Percentiles rank a stretch among this genome's conserved stretches.
Evolutionary conservation across 805 yeast genomes (phyloP).

Genomic region (Lipomyces yamadae): DNA sequence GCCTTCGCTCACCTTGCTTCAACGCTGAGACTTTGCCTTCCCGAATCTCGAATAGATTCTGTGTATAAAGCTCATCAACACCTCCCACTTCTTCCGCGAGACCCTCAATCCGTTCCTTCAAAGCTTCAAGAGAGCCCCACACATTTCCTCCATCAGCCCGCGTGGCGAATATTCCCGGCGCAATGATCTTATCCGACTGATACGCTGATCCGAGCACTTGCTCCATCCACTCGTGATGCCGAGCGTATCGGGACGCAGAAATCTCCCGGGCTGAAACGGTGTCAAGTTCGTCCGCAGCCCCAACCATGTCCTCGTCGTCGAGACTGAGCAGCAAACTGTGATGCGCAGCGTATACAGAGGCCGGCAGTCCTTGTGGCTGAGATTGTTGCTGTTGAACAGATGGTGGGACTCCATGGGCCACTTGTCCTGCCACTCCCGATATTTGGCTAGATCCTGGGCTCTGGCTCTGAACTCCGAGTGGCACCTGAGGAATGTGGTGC

Average conservation of each 20-base stretch:
- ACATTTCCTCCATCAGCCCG: slow-evolving; percentile 9
- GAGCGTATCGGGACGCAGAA: slow-evolving; percentile 50
- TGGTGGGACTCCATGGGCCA: background rate
- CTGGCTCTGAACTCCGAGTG: background rate
- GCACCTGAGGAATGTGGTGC: slow-evolving; percentile 12
- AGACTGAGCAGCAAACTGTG: slow-evolving; percentile 25
- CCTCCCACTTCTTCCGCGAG: slow-evolving; percentile 19
- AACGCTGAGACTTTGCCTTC: slow-evolving; percentile 9
- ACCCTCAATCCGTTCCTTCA: slow-evolving; percentile 24
- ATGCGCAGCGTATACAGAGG: slow-evolving; percentile 24
- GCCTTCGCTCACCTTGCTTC: slow-evolving; percentile 4
- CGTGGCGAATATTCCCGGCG: slow-evolving; percentile 29
- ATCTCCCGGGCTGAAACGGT: slow-evolving; percentile 50
- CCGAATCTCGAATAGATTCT: slow-evolving; percentile 19
- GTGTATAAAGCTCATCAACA: slow-evolving; percentile 27
- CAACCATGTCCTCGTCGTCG: slow-evolving; percentile 34
- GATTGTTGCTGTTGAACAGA: slow-evolving; percentile 9
- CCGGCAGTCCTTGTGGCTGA: slow-evolving; percentile 14
- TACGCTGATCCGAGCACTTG: slow-evolving; percentile 48
- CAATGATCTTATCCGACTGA: slow-evolving; percentile 24
- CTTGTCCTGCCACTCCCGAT: background rate
- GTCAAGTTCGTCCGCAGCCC: slow-evolving; percentile 46
- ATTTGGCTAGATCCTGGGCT: slow-evolving; percentile 9
- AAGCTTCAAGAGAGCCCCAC: slow-evolving; percentile 28
- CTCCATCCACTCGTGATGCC: slow-evolving; percentile 54